phyloP scores from a whole-genome alignment of 345 rosid species.

The Nasturtium officinale region DNA sequence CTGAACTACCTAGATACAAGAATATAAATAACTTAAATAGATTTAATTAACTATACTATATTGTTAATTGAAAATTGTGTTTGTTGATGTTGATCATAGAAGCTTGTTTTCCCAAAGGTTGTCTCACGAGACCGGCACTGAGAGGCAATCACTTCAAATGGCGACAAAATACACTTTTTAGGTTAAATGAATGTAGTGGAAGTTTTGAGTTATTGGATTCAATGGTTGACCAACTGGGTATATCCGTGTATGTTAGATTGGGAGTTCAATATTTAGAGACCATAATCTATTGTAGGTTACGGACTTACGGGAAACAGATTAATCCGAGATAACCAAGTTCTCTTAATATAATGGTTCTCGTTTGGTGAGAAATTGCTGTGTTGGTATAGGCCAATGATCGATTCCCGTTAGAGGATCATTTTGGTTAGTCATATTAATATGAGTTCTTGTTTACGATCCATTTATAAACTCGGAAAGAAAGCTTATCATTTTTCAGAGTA shows the following conservation, averaged over 20 bases:
- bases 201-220: background rate
- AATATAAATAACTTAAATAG: background rate
- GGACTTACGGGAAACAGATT: background rate
- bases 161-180: slow-evolving; percentile 32
- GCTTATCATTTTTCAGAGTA: no score
- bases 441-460: no score
- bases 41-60: background rate
- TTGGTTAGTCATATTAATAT: no score
- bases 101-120: background rate
- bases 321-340: no score
- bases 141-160: slow-evolving; percentile 7
- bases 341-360: no score
- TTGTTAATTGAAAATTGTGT: background rate
- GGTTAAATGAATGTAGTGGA: slow-evolving; percentile 13
- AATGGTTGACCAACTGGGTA: background rate
- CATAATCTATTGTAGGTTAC: background rate
- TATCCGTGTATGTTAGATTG: background rate
- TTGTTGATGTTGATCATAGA: slow-evolving; percentile 12
- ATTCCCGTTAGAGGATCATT: no score
- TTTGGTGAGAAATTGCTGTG: no score
- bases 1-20: background rate
- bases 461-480: no score
- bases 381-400: no score
- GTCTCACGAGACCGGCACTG: slow-evolving; percentile 41
- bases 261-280: background rate